Base-by-base conservation (phyloP, 163 green algal species). In the Trebouxia gelatinosa region DNA sequence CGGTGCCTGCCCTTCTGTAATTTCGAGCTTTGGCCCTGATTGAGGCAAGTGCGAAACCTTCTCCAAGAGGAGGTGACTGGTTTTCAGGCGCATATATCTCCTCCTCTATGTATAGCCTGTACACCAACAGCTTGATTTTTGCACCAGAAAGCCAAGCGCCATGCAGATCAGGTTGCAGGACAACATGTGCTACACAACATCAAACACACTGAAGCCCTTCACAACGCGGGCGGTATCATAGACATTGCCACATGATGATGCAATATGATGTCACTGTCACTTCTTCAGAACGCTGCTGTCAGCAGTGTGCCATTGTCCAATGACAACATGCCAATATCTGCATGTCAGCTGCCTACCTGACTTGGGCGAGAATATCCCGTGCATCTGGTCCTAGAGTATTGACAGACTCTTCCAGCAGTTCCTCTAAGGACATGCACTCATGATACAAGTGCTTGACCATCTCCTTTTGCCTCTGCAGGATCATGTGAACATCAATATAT, bases 51-150 rank as follows among this genome's bases (percentile, higher is more conserved):
- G 81, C 65, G 43, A 74, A 76, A 3, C 81, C 81, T 17, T 85
- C 81, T 1, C 78, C 81, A 3, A 85, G 57, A 46, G 81, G 81
- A n/a, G 81, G 81, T 5, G 68, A 54, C 57, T 85, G 81, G 35
- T 85, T 85, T 35, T 83, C 78, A 28, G 78, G 77, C 6, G 21
- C 9, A 37, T 72, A 80, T 31, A 85, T 85, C 66, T 85, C 81
- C 26, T 79, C 37, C 31, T 85, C 81, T 58, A 85, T 85, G 57
- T 85, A 85, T 40, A 81, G 35, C 72, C 77, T 85, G n/a, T n/a
- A n/a, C n/a, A n/a, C n/a, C n/a, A n/a, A n/a, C n/a, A n/a, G n/a
- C n/a, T n/a, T n/a, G n/a, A n/a, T n/a, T n/a, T n/a, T n/a, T n/a
- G n/a, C n/a, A n/a, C n/a, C n/a, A n/a, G n/a, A n/a, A n/a, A n/a